Conservation (phyloP, 2,329 filamentous ascomycete species). For the Chaetomium olivaceum region DNA sequence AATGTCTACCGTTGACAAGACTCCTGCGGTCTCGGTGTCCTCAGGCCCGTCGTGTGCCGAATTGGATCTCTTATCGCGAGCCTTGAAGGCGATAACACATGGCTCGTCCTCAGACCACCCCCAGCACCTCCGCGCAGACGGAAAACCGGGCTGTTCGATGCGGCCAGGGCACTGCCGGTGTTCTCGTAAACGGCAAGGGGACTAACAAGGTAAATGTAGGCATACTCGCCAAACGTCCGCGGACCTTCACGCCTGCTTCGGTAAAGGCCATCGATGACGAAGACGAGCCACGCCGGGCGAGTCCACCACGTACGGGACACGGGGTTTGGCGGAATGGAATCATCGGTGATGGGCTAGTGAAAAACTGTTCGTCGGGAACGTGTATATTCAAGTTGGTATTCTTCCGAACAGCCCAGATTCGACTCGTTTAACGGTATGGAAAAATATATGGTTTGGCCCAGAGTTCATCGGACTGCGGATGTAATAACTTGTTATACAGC, state of each 20-base stretch:
- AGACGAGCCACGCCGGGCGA: conserved; percentile 46
- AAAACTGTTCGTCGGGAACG: not conserved
- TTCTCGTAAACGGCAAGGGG: conserved; percentile 12
- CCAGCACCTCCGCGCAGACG: not conserved
- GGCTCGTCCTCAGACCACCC: conserved; percentile 29
- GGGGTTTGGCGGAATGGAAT: conserved; percentile 15
- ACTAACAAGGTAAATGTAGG: conserved; percentile 19
- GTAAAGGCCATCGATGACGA: conserved; percentile 51
- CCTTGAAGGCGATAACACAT: conserved; percentile 21
- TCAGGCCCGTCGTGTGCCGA: conserved; percentile 32
- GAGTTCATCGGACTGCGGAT: not conserved
- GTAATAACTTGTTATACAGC: not conserved
- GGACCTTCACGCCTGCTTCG: conserved; percentile 50
- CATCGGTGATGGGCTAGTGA: conserved; percentile 3
- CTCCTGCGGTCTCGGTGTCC: not conserved
- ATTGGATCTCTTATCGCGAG: conserved; percentile 38
- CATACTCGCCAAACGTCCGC: conserved; percentile 48
- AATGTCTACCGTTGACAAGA: conserved; percentile 24
- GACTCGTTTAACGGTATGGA: not conserved
- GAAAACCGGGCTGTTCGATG: not conserved
- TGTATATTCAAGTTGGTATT: not conserved
- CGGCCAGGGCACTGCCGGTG: conserved; percentile 23
- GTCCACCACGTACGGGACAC: conserved; percentile 35
- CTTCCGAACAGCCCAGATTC: not conserved
- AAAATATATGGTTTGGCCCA: not conserved